Conservation (phyloP, 2,329 filamentous ascomycete genomes). For the Corinectria fuckeliana region DNA sequence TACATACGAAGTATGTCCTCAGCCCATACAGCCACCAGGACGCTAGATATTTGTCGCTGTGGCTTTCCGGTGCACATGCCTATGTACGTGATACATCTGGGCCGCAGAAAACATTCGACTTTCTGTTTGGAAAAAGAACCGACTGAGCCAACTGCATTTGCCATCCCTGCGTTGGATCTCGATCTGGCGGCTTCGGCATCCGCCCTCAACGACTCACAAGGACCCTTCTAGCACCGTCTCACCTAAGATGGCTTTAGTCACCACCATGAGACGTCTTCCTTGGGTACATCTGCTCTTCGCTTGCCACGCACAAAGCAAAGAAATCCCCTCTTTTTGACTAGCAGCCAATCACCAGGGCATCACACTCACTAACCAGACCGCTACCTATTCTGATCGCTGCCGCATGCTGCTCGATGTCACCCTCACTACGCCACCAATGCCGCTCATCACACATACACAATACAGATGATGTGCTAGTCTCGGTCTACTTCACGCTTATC, state of each 20-base stretch:
- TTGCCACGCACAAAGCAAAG: neutral
- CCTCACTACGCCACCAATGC: neutral
- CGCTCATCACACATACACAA: neutral
- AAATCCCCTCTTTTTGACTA: neutral
- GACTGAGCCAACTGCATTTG: neutral
- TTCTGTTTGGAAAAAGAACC: conserved; percentile 1
- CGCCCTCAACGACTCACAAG: neutral
- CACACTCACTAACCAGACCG: neutral
- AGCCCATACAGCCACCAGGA: conserved; percentile 4
- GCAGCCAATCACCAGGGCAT: neutral
- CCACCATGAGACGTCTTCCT: no score
- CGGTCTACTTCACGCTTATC: conserved; percentile 6
- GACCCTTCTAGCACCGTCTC: neutral
- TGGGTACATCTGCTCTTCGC: neutral
- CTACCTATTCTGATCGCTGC: neutral
- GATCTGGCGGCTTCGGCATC: conserved; percentile 3
- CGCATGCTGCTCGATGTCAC: neutral
- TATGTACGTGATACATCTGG: neutral
- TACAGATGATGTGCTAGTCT: neutral
- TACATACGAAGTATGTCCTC: neutral
- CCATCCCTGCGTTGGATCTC: conserved; percentile 1
- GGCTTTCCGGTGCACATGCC: neutral
- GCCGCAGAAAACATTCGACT: conserved; percentile 1
- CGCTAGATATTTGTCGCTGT: neutral
- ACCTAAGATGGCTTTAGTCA: neutral